These are phyloP conservation scores for Triticum monococcum DNA, from an alignment of 176 grass and related monocot species.

Conservation along the genomic window DNA sequence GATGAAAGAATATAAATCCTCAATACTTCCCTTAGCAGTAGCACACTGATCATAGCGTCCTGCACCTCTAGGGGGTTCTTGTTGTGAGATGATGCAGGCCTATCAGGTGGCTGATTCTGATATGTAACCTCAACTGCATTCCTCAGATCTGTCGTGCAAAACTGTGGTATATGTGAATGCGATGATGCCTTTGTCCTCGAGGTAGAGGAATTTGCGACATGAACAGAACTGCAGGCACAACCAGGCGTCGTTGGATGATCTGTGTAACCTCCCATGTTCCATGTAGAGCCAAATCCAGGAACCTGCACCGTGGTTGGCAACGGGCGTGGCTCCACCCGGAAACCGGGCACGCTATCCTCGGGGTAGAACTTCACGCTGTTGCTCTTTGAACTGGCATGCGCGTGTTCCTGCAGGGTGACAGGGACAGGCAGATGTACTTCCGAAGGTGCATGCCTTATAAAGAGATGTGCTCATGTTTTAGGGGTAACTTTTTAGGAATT, in stretches of 20 bases:
- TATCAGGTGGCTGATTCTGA: conserved; percentile 40
- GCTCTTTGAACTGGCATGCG: conserved; percentile 59
- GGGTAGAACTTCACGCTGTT: conserved; percentile 41
- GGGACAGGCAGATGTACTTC: not conserved
- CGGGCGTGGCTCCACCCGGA: conserved; percentile 36
- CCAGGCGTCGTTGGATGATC: conserved; percentile 23
- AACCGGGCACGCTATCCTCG: conserved; percentile 50
- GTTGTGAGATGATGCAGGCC: conserved; percentile 40
- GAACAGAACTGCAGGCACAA: conserved; percentile 50
- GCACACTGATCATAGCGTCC: conserved; percentile 40
- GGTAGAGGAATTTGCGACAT: conserved; percentile 38
- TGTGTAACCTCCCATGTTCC: conserved; percentile 29
- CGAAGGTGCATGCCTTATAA: not conserved
- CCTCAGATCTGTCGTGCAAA: conserved; percentile 24
- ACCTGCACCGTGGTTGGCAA: conserved; percentile 26
- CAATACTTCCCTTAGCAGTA: not conserved
- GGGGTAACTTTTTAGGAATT: not conserved
- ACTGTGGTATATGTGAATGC: conserved; percentile 37
- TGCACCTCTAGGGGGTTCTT: conserved; percentile 42
- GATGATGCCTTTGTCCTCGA: conserved; percentile 48
- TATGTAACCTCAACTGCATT: conserved; percentile 28
- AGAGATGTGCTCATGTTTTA: not conserved
- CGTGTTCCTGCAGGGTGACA: conserved; percentile 38
- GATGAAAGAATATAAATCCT: conserved; percentile 1
- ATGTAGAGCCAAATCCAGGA: conserved; percentile 23